These are phyloP conservation scores for Zygotorulaspora chibaensis DNA, from an alignment of 805 yeast species.

Conservation along the genomic window DNA sequence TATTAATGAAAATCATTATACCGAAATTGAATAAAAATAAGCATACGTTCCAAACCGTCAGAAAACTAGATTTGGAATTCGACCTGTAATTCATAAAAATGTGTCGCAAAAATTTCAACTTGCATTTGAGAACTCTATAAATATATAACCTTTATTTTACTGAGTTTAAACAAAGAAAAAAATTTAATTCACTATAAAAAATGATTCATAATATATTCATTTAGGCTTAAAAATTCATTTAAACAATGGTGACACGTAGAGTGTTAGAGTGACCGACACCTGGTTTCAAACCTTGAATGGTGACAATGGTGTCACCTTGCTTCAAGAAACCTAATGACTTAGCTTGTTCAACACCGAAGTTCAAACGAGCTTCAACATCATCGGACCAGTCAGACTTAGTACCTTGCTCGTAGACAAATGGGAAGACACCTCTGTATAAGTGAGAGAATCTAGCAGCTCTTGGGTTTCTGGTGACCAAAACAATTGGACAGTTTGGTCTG, in stretches of 20 bases:
- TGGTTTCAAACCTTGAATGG: slow-evolving; percentile 98
- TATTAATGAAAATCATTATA: slow-evolving; percentile 22
- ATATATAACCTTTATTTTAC: neutral
- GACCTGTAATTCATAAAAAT: slow-evolving; percentile 12
- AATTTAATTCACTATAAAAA: slow-evolving; percentile 2
- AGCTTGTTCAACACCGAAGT: slow-evolving; percentile 90
- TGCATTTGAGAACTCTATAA: neutral
- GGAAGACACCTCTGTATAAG: slow-evolving; percentile 97
- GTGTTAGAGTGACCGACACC: slow-evolving; percentile 99
- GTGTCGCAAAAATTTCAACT: neutral
- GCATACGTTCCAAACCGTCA: slow-evolving; percentile 22
- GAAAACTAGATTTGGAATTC: slow-evolving; percentile 24
- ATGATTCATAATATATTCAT: slow-evolving; percentile 1
- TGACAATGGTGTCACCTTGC: slow-evolving; percentile 85
- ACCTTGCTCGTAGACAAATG: slow-evolving; percentile 73
- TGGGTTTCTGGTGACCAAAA: slow-evolving; percentile 96
- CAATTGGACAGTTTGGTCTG: slow-evolving; percentile 95
- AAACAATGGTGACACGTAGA: slow-evolving; percentile 82
- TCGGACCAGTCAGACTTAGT: slow-evolving; percentile 79
- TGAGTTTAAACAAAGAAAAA: neutral
- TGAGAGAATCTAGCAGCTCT: slow-evolving; percentile 93
- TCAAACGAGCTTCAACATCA: slow-evolving; percentile 92
- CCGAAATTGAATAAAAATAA: slow-evolving; percentile 27
- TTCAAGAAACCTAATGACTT: slow-evolving; percentile 76
- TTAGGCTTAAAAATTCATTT: slow-evolving; percentile 19